Conservation (phyloP, 441 rosid genomes). For the Adansonia madagascariensis region DNA sequence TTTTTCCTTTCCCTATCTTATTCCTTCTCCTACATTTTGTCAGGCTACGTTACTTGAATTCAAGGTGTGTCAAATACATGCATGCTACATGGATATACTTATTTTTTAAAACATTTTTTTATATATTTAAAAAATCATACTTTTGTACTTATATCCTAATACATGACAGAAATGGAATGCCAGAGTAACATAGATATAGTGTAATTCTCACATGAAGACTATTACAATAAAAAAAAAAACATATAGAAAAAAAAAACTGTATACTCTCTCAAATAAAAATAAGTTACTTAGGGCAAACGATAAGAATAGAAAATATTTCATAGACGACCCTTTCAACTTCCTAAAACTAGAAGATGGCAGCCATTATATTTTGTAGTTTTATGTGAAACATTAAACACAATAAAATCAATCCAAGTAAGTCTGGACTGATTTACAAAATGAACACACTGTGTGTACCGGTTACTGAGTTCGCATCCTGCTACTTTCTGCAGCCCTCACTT, state of each 20-base stretch:
- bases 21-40: no score
- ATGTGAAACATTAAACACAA: conserved; percentile 13
- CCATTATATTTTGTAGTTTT: neutral
- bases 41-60: no score
- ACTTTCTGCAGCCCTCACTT: conserved; percentile 88
- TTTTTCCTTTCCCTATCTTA: no score
- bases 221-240: neutral
- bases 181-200: no score
- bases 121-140: no score
- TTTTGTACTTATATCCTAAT: no score
- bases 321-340: conserved; percentile 25
- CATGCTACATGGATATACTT: no score
- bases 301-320: conserved; percentile 17
- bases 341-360: neutral
- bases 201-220: no score
- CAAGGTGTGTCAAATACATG: no score
- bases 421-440: conserved; percentile 19
- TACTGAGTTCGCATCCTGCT: conserved; percentile 78
- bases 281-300: neutral
- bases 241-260: neutral
- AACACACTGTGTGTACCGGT: conserved; percentile 8
- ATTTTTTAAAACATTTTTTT: no score
- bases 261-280: conserved; percentile 14
- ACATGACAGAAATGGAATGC: no score
- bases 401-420: conserved; percentile 1